A percentile compares a stretch with the other conserved stretches of the same genome.
phyloP scores from a whole-genome alignment of 257 asterid species.

The Eustoma russellianum region DNA sequence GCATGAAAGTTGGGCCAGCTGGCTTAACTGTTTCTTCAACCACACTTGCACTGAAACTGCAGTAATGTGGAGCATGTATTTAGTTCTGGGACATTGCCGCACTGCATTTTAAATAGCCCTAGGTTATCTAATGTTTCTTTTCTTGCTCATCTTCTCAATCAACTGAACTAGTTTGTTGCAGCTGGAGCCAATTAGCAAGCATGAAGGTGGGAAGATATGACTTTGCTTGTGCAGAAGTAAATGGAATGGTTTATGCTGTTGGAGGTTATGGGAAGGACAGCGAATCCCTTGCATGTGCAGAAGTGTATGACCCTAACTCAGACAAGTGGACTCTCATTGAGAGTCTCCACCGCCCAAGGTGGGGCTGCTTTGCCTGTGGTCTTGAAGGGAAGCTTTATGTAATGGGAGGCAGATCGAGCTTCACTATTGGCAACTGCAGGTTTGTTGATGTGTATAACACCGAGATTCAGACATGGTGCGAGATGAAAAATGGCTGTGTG shows the following conservation, averaged over 20 bases:
- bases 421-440: constrained; percentile 67
- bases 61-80: too few species aligned
- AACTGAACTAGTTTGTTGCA: constrained; percentile 15
- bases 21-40: too few species aligned
- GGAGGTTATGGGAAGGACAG: constrained; percentile 61
- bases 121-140: background rate
- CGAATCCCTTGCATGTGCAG: constrained; percentile 57
- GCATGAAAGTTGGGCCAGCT: too few species aligned
- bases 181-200: constrained; percentile 72
- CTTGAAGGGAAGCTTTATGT: constrained; percentile 59
- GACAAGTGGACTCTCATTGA: constrained; percentile 50
- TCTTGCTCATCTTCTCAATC: background rate
- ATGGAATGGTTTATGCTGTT: constrained; percentile 53
- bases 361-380: constrained; percentile 70
- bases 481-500: constrained; percentile 72
- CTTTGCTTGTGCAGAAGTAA: constrained; percentile 71
- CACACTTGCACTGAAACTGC: too few species aligned
- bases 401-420: constrained; percentile 80
- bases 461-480: constrained; percentile 38
- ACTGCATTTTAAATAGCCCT: background rate
- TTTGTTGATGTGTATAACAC: constrained; percentile 55
- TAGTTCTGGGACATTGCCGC: background rate
- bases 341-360: constrained; percentile 54
- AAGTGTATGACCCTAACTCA: constrained; percentile 53
- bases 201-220: constrained; percentile 70